Conservation (phyloP, 108 stramenopile genomes). For the Parmales sp. region DNA sequence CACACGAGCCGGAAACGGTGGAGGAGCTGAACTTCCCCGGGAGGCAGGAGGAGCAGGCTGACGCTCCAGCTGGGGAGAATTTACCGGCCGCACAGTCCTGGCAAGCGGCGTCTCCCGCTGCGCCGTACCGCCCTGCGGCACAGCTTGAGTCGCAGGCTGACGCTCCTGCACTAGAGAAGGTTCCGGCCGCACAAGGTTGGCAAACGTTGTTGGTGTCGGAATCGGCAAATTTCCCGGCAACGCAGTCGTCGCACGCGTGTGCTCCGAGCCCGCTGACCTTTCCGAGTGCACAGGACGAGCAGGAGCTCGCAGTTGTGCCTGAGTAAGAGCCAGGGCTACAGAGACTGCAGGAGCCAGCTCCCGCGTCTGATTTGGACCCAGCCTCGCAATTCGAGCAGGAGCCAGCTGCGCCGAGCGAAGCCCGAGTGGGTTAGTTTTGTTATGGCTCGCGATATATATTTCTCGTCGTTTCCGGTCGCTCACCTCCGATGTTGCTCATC, state of each 20-base stretch:
- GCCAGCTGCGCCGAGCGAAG: too few species aligned
- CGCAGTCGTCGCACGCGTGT: not conserved
- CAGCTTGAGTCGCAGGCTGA: not conserved
- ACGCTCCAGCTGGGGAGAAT: not conserved
- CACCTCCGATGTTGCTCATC: too few species aligned
- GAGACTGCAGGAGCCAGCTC: not conserved
- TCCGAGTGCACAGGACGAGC: not conserved
- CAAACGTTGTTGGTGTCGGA: not conserved
- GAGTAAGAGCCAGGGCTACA: not conserved
- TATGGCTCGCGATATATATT: too few species aligned
- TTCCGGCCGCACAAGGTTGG: not conserved
- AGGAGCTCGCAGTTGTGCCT: not conserved
- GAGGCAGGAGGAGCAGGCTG: not conserved
- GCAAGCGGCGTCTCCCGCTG: not conserved
- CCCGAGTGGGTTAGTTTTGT: too few species aligned
- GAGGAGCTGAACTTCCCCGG: slow-evolving; percentile 9
- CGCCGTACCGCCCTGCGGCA: not conserved
- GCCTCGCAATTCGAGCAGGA: not conserved
- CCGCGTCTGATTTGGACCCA: not conserved
- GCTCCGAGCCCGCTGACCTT: not conserved
- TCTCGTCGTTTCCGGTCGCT: too few species aligned
- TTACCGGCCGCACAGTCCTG: not conserved
- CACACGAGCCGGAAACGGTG: too few species aligned
- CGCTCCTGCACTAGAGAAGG: not conserved
- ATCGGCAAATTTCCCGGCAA: not conserved